Evolutionary conservation across 2,329 filamentous ascomycete genomes (phyloP), one percentile per base, ranked within the genome.

Genomic region (Trichophyton mentagrophytes): DNA sequence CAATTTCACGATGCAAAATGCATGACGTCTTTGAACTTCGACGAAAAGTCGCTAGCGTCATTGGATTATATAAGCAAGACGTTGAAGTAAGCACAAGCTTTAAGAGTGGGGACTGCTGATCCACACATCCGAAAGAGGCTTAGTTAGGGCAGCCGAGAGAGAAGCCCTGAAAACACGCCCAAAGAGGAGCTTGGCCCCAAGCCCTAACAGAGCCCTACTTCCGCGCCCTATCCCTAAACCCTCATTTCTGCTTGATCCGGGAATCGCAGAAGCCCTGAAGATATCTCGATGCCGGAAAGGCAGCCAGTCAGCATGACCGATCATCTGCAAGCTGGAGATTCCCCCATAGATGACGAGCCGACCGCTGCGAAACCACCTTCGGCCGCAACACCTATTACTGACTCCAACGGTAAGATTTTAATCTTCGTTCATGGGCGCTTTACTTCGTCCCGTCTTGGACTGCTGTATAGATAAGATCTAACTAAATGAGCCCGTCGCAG

Each of bases 141-240:
- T 51, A 51, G 46, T 27, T 51, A 51, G 46, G 46, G 46, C 46
- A 13, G 17, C 13, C 27, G 2, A 15, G 9, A 11, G 20, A 13
- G 5, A 51, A 51, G 46, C 46, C 46, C 46, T 51, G 27, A 25
- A 8, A 51, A 30, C 11, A 6, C 11, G 20, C 46, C 46, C 22
- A 51, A 51, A 51, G 20, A 7, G 20, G 15, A 3, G 9, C 33
- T 38, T 13, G 33, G 33, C 33, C 11, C 27, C 22, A 33, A 42
- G 36, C 55, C 36, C 55, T 30, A 59, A 38, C 15, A 11, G 68
- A 76, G 73, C 74, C 74, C 74, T 76, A 76, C 69, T 67, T 67
- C 66, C 69, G 72, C 73, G 74, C 74, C 74, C 74, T 76, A 75
- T 67, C 73, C 74, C 74, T 76, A 76, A 76, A 72, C 74, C 74